Conservation (phyloP, 2,329 filamentous ascomycete species). For the Penicillium frequentans region DNA sequence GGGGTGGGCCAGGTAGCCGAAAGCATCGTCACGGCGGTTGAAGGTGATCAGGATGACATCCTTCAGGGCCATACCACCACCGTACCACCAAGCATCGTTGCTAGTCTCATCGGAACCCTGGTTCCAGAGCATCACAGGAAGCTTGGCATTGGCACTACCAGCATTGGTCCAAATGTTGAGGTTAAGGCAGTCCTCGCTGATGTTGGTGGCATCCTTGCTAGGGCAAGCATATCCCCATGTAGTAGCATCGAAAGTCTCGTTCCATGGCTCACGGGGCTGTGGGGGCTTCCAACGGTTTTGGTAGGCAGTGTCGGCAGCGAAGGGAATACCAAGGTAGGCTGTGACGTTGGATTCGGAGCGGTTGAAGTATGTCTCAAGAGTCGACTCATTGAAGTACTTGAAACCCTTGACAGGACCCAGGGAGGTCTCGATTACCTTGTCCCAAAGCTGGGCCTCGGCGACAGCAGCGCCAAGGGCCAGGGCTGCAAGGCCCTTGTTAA, state of each 20-base stretch:
- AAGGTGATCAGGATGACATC: constrained; percentile 30
- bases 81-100: constrained; percentile 25
- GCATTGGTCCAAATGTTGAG: constrained; percentile 34
- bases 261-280: constrained; percentile 21
- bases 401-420: constrained; percentile 20
- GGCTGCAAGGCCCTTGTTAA: constrained; percentile 6
- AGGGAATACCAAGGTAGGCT: constrained; percentile 24
- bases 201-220: constrained; percentile 10
- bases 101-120: constrained; percentile 29
- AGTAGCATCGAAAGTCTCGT: constrained; percentile 19
- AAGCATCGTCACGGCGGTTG: constrained; percentile 28
- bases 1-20: constrained; percentile 27
- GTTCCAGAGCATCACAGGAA: constrained; percentile 33
- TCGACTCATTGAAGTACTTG: constrained; percentile 22
- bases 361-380: constrained; percentile 21
- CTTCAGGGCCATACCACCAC: constrained; percentile 30
- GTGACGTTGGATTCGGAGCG: constrained; percentile 20
- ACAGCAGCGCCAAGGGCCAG: constrained; percentile 12
- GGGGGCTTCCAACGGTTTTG: constrained; percentile 27
- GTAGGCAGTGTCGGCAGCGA: constrained; percentile 25
- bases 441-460: constrained; percentile 21
- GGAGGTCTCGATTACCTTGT: constrained; percentile 18
- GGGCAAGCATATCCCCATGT: constrained; percentile 20
- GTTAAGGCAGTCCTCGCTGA: constrained; percentile 35
- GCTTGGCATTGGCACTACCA: constrained; percentile 16